Base-by-base conservation (phyloP, 1,284 basidiomycete species). In the Marasmius fiardii region DNA sequence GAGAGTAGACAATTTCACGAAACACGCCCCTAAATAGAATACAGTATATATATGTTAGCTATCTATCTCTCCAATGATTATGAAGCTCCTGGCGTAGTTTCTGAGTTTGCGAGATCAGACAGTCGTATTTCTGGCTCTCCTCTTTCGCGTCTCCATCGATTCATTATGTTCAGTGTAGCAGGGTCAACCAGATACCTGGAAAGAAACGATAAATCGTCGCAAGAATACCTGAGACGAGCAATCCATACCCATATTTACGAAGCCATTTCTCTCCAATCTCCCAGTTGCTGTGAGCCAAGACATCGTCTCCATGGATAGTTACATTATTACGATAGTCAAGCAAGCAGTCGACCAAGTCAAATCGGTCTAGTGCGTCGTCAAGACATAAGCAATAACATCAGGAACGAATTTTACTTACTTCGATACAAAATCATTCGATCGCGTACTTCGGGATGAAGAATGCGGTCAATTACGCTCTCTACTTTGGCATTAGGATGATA, bases 381-480 rank as follows among this genome's bases (percentile, higher is more conserved):
- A 69, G 74, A 28, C 14, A 2, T 24, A 45, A 7, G 23, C 26
- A 35, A n/a, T n/a, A n/a, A n/a, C n/a, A n/a, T n/a, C 23, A 31
- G 34, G 23, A 52, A 33, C 51, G 54, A 5, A 49, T 31, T 18
- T 3, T 12, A 65, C 73, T 52, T 61, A 90, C 92, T 89, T 73
- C 92, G 81, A 24, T 93, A 71, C 14, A 95, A 74, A 63, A 96
- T 96, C 81, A 95, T 89, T 31, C 92, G 83, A 67, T 96, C 93
- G 45, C 93, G 82, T 56, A 96, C 75, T 59, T 92, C 88, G 43
- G 93, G 90, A 71, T 94, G 90, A 58, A 92, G 79, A 51, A 95
- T 86, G 41, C 86, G 84, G 69, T 95, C 93, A 64, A 95, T 92
- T n/a, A 90, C 81, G 62, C 91, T 90, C 70, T 94, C 89, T 91